Evolutionary conservation across 495 filamentous ascomycete species (phyloP), one percentile per base, ranked within the genome.

Genomic region (Oidiodendron maius): DNA sequence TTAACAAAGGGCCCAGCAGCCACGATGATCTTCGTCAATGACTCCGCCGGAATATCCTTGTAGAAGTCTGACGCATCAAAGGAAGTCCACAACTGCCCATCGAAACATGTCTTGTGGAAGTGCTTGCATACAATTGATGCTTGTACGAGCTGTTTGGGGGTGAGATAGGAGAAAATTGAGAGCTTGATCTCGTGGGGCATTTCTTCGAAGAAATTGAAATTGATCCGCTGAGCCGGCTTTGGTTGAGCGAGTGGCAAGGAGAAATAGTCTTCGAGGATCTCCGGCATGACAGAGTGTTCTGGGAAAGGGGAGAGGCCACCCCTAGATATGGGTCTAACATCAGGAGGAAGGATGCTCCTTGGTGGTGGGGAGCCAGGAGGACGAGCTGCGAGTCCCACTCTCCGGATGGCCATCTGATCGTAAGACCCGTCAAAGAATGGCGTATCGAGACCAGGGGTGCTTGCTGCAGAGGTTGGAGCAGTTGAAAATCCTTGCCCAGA

Each of bases 11-110:
- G 86, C 2, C 91, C 93, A 3, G 89, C 89, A 2, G 80, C 71
- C 0, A 80, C 82, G 60, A 97, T 87, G 46, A 98, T 87, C 62
- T 86, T 90, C 36, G 88, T 79, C 11, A 98, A 69, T 6, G 86
- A 83, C 48, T 84, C 82, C 8, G 86, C 86, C 0, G 93, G 81
- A 47, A 98, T 96, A 34, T 86, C 79, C 40, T 75, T 75, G 61
- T 98, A 98, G 63, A 89, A 97, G 24, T 84, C 81, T 0, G 91
- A 80, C 0, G 89, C 84, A 60, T 97, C 89, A 35, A 97, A 74
- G 39, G 74, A 77, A 0, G 77, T 78, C 93, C 93, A 98, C 15
- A 98, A 68, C 65, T 98, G 93, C 6, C 93, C 93, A 63, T 98
- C 93, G 53, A 89, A 95, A 67, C 91, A 96, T 71, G 89, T 84